Percentiles rank a stretch among this genome's conserved stretches.
Conservation (phyloP, 2,329 filamentous ascomycete species). For the Coniochaeta sp. region DNA sequence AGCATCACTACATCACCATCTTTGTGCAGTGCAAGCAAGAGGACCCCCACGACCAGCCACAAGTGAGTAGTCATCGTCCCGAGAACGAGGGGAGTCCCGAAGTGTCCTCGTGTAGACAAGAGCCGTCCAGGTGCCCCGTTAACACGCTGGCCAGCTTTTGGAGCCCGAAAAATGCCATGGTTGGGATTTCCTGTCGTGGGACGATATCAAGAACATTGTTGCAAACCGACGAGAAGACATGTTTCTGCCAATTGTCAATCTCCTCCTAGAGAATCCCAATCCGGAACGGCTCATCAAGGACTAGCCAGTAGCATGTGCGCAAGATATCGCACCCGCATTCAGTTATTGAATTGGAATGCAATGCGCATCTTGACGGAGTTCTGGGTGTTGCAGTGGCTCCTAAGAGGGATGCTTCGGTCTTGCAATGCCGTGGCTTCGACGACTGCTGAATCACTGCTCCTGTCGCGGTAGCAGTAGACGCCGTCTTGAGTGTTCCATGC, state of each 20-base stretch:
- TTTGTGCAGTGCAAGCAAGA: conserved; percentile 52
- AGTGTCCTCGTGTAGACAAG: conserved; percentile 6
- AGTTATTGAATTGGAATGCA: not conserved
- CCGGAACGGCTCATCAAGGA: not conserved
- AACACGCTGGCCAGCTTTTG: conserved; percentile 21
- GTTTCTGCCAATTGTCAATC: conserved; percentile 31
- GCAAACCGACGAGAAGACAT: conserved; percentile 17
- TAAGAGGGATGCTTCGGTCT: too few relatives aligned
- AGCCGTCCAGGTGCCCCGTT: not conserved
- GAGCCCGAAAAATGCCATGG: conserved; percentile 44
- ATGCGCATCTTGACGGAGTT: too few relatives aligned
- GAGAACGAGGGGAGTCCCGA: not conserved
- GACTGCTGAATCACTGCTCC: too few relatives aligned
- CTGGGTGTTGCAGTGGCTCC: too few relatives aligned
- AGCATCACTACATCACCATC: conserved; percentile 66
- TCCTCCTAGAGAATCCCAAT: conserved; percentile 19
- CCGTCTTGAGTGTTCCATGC: not conserved
- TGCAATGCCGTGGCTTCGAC: too few relatives aligned
- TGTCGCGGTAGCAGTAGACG: too few relatives aligned
- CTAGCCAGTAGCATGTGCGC: not conserved
- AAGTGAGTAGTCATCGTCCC: conserved; percentile 32
- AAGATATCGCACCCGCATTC: not conserved
- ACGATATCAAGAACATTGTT: conserved; percentile 28
- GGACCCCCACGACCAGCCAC: conserved; percentile 39
- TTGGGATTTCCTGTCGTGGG: conserved; percentile 42